Conservation (phyloP, 345 rosid genomes). For the Leavenworthia alabamica region DNA sequence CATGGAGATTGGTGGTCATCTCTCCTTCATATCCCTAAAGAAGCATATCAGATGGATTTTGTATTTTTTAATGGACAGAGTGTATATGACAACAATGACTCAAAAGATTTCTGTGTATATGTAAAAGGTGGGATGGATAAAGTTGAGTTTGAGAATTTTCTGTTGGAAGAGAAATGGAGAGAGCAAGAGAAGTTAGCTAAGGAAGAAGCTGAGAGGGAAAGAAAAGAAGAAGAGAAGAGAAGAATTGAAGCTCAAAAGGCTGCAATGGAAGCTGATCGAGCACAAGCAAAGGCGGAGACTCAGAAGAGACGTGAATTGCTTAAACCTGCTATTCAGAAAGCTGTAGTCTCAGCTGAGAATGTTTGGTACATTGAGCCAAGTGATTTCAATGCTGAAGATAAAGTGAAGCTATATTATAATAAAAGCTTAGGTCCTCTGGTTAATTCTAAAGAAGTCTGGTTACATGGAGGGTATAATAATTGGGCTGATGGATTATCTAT, state of each 20-base stretch:
- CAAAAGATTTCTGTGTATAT: slow-evolving; percentile 56
- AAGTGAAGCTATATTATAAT: slow-evolving; percentile 58
- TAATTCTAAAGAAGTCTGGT: slow-evolving; percentile 63
- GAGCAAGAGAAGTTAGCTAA: slow-evolving; percentile 69
- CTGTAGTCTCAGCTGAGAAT: slow-evolving; percentile 41
- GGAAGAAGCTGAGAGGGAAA: slow-evolving; percentile 74
- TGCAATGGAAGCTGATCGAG: slow-evolving; percentile 69
- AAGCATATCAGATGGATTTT: slow-evolving; percentile 84
- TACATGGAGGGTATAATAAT: slow-evolving; percentile 84
- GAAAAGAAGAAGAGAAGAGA: slow-evolving; percentile 68
- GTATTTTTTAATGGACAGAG: slow-evolving; percentile 80
- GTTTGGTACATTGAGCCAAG: slow-evolving; percentile 75
- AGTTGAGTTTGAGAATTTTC: slow-evolving; percentile 70
- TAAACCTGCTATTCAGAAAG: slow-evolving; percentile 42
- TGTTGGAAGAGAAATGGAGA: slow-evolving; percentile 72
- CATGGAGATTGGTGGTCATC: slow-evolving; percentile 90
- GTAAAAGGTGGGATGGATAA: slow-evolving; percentile 73
- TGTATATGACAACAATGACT: slow-evolving; percentile 69
- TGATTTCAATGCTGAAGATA: slow-evolving; percentile 48
- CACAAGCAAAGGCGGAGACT: slow-evolving; percentile 62
- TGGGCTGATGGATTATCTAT: slow-evolving; percentile 76
- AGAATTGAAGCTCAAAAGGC: slow-evolving; percentile 58
- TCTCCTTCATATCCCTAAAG: slow-evolving; percentile 65
- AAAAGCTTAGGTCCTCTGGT: slow-evolving; percentile 68
- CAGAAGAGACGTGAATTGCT: slow-evolving; percentile 43